Conservation (phyloP, 2,329 filamentous ascomycete genomes). For the Calonectria leucothoes region DNA sequence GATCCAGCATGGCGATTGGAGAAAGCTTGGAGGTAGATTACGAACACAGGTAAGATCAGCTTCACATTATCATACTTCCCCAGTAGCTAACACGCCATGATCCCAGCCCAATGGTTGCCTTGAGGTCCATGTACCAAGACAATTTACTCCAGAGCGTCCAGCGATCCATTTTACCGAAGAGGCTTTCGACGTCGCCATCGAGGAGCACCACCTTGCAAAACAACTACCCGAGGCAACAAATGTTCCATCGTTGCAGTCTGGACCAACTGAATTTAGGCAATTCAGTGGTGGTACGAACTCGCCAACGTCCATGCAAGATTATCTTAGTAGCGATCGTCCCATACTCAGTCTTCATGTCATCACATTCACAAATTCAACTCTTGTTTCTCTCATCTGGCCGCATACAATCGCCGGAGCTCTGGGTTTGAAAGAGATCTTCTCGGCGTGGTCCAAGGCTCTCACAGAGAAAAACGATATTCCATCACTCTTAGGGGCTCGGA, state of each 20-base stretch:
- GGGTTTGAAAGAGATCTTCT: neutral
- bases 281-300: constrained; percentile 25
- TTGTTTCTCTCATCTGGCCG: constrained; percentile 58
- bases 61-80: constrained; percentile 26
- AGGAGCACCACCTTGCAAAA: constrained; percentile 53
- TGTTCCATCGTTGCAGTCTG: constrained; percentile 26
- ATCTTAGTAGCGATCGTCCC: constrained; percentile 54
- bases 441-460: neutral
- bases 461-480: neutral
- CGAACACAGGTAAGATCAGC: constrained; percentile 48
- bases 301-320: constrained; percentile 52
- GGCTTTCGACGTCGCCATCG: constrained; percentile 47
- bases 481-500: neutral
- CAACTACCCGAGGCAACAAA: constrained; percentile 46
- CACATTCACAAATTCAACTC: constrained; percentile 59
- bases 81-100: constrained; percentile 20
- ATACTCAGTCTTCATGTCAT: constrained; percentile 60
- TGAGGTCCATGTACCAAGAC: constrained; percentile 40
- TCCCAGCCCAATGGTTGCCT: neutral
- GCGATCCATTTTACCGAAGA: constrained; percentile 54
- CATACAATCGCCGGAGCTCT: constrained; percentile 45
- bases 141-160: constrained; percentile 46
- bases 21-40: constrained; percentile 56
- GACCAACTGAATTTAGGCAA: constrained; percentile 25
- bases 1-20: constrained; percentile 51